These are phyloP conservation scores for Neonothopanus nambi DNA, from an alignment of 1,284 basidiomycete genomes.

Conservation along the genomic window DNA sequence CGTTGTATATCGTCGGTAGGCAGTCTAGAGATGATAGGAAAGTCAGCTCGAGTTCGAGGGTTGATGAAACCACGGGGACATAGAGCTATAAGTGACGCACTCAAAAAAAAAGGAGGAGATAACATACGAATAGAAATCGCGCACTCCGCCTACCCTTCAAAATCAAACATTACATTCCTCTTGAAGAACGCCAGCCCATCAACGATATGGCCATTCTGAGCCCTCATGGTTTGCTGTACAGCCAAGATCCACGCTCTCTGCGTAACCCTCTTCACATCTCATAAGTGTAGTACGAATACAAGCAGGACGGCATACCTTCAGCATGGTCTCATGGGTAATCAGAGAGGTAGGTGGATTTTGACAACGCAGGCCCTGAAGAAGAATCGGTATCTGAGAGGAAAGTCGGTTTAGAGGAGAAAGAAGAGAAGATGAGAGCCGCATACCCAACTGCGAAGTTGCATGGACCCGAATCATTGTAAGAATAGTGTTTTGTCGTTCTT, in stretches of 20 bases:
- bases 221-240: constrained; percentile 90
- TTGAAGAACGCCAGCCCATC: constrained; percentile 95
- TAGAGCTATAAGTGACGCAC: no score
- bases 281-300: not conserved
- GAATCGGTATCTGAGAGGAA: constrained; percentile 37
- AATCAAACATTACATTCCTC: constrained; percentile 89
- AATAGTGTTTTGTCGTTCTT: constrained; percentile 53
- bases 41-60: no score
- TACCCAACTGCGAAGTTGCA: constrained; percentile 54
- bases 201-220: constrained; percentile 87
- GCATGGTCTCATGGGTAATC: constrained; percentile 64
- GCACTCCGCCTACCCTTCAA: constrained; percentile 92
- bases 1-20: constrained; percentile 8
- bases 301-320: constrained; percentile 43
- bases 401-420: no score
- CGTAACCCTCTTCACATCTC: constrained; percentile 80
- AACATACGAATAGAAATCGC: constrained; percentile 89
- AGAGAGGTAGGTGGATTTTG: constrained; percentile 65
- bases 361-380: constrained; percentile 62
- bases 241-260: constrained; percentile 96
- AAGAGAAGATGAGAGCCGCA: constrained; percentile 20
- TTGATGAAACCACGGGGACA: not conserved
- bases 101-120: not conserved
- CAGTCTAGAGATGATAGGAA: constrained; percentile 1
- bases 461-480: constrained; percentile 62